A percentile compares a stretch with the other conserved stretches of the same genome.
These are phyloP conservation scores for Oryza australiensis DNA, from an alignment of 176 grass and related monocot genomes.

Conservation along the genomic window DNA sequence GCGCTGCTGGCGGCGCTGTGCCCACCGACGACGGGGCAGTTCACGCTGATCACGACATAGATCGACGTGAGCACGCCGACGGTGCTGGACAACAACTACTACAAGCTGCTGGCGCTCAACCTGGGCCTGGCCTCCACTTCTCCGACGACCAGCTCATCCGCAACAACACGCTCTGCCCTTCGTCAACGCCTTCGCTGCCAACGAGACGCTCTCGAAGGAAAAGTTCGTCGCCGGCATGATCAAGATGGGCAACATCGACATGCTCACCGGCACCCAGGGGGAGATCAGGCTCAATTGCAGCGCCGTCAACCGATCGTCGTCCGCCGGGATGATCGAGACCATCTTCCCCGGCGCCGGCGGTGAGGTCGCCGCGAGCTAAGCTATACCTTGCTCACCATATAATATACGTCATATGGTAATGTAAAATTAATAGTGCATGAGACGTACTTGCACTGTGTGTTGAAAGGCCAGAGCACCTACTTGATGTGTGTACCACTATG, in stretches of 20 bases:
- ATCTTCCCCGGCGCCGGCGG: not conserved
- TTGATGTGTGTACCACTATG: no score
- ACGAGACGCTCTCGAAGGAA: slow-evolving; percentile 44
- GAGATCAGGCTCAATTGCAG: slow-evolving; percentile 58
- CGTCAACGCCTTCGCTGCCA: slow-evolving; percentile 25
- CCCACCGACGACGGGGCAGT: slow-evolving; percentile 23
- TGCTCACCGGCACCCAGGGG: slow-evolving; percentile 25
- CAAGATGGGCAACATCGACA: slow-evolving; percentile 54
- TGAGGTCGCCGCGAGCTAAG: slow-evolving; percentile 9
- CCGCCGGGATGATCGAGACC: not conserved
- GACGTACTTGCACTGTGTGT: not conserved
- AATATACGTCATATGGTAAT: not conserved
- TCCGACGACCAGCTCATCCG: slow-evolving; percentile 58
- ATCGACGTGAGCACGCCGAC: slow-evolving; percentile 63
- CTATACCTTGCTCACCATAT: not conserved
- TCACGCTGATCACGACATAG: slow-evolving; percentile 37
- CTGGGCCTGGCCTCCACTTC: slow-evolving; percentile 59
- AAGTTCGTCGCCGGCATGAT: slow-evolving; percentile 50
- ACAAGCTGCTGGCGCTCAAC: slow-evolving; percentile 53
- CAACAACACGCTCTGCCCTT: slow-evolving; percentile 21
- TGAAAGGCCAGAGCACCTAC: no score
- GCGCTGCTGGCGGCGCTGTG: slow-evolving; percentile 59
- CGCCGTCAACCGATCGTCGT: slow-evolving; percentile 28
- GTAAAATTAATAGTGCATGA: not conserved
- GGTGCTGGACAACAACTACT: slow-evolving; percentile 74